Conservation (phyloP, 257 asterid species). For the Plantago major region DNA sequence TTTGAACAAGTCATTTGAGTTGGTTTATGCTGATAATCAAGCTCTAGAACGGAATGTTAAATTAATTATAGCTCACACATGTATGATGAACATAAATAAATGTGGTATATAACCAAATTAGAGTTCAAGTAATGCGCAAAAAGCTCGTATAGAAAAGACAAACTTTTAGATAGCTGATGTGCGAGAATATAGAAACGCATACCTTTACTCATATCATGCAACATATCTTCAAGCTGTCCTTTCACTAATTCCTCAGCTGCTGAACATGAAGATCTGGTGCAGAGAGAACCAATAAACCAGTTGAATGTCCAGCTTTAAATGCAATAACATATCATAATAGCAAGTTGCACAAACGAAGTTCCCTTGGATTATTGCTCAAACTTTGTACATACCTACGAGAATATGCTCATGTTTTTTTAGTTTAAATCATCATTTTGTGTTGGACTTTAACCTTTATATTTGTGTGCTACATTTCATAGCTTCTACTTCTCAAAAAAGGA, state of each 20-base stretch:
- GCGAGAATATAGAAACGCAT: conserved; percentile 6
- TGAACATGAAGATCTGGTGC: conserved; percentile 65
- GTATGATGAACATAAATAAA: neutral
- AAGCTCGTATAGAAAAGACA: neutral
- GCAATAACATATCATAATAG: too few relatives aligned
- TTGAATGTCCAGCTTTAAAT: neutral
- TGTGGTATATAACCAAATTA: conserved; percentile 6
- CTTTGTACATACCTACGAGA: too few relatives aligned
- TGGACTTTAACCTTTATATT: too few relatives aligned
- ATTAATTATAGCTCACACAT: neutral
- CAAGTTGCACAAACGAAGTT: too few relatives aligned
- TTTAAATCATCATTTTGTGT: too few relatives aligned
- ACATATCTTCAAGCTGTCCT: conserved; percentile 52
- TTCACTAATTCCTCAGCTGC: conserved; percentile 58
- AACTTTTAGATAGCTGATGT: neutral
- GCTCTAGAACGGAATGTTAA: neutral
- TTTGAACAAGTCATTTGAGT: neutral
- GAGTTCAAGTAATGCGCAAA: neutral
- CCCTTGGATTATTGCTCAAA: too few relatives aligned
- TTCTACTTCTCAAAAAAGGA: too few relatives aligned
- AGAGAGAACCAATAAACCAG: conserved; percentile 15
- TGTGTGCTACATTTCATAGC: too few relatives aligned
- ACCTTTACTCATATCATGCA: conserved; percentile 48
- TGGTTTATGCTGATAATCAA: neutral
- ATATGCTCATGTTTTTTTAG: too few relatives aligned